Evolutionary conservation across 495 filamentous ascomycete species (phyloP).

Genomic region (Bryoglossum gracile): DNA sequence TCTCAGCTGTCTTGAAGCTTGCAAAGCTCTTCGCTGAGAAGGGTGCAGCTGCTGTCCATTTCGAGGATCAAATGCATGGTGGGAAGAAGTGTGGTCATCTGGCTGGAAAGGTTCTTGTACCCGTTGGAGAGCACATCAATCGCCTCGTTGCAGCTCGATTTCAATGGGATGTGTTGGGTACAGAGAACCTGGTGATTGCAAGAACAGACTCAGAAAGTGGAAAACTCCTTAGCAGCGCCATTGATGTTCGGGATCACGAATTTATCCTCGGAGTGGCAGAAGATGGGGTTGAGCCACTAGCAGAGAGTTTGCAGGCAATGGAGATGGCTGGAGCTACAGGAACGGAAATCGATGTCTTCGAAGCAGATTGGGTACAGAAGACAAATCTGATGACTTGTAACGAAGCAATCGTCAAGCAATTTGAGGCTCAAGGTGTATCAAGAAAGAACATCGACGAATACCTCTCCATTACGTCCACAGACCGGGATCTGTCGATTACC

Average conservation of each 20-base stretch:
- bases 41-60: slow-evolving; percentile 91
- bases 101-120: slow-evolving; percentile 93
- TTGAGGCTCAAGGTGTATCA: slow-evolving; percentile 53
- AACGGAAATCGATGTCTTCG: slow-evolving; percentile 73
- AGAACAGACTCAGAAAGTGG: slow-evolving; percentile 94
- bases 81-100: slow-evolving; percentile 98
- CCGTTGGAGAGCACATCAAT: slow-evolving; percentile 93
- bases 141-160: slow-evolving; percentile 84
- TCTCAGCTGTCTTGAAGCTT: slow-evolving; percentile 89
- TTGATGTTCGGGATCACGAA: slow-evolving; percentile 92
- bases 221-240: slow-evolving; percentile 77
- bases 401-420: slow-evolving; percentile 74
- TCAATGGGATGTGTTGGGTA: slow-evolving; percentile 97
- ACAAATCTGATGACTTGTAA: slow-evolving; percentile 88
- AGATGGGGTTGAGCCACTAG: slow-evolving; percentile 63
- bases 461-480: slow-evolving; percentile 43
- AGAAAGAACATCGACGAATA: slow-evolving; percentile 60
- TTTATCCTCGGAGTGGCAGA: slow-evolving; percentile 83
- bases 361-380: slow-evolving; percentile 82
- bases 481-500: slow-evolving; percentile 68
- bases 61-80: slow-evolving; percentile 95
- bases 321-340: slow-evolving; percentile 70
- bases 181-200: slow-evolving; percentile 88
- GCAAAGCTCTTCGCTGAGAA: slow-evolving; percentile 99
- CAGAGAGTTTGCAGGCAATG: slow-evolving; percentile 87